Evolutionary conservation across 805 yeast genomes (phyloP).

Genomic region (Pichia scutulata): DNA sequence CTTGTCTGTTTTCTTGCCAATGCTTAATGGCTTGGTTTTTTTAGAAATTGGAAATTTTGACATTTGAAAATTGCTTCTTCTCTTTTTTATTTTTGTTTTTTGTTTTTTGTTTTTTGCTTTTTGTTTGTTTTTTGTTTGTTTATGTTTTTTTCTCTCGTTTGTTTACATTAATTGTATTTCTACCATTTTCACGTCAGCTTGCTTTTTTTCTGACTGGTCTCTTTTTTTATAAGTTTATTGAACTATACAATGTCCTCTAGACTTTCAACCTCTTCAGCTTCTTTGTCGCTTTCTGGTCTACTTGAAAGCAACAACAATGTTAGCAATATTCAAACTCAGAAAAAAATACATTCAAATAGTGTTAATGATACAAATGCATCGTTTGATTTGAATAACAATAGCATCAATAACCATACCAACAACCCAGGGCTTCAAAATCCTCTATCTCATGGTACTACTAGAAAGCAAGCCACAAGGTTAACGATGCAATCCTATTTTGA

Average conservation of each 20-base stretch:
- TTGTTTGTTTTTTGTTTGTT: neutral
- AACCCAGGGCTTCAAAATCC: neutral
- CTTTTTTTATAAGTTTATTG: neutral
- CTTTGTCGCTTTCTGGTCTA: neutral
- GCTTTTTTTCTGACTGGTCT: neutral
- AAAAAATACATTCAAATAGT: neutral
- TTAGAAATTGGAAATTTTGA: too few relatives aligned
- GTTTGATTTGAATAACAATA: neutral
- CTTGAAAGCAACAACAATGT: neutral
- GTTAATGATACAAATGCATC: neutral
- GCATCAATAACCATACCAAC: neutral
- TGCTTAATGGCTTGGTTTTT: too few relatives aligned
- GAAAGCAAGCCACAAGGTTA: neutral
- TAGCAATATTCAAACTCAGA: neutral
- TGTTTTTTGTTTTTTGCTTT: neutral
- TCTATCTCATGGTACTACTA: neutral
- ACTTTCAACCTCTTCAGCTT: neutral
- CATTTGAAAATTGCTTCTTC: too few relatives aligned
- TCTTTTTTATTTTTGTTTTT: too few relatives aligned
- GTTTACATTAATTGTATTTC: neutral
- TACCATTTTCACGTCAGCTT: neutral
- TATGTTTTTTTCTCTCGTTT: neutral
- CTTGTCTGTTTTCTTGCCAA: neutral
- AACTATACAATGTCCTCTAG: neutral
- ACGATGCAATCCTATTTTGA: conserved; percentile 10